Evolutionary conservation across 2,329 filamentous ascomycete genomes (phyloP), one percentile per base, ranked within the genome.

Genomic region (Apiospora sp.): DNA sequence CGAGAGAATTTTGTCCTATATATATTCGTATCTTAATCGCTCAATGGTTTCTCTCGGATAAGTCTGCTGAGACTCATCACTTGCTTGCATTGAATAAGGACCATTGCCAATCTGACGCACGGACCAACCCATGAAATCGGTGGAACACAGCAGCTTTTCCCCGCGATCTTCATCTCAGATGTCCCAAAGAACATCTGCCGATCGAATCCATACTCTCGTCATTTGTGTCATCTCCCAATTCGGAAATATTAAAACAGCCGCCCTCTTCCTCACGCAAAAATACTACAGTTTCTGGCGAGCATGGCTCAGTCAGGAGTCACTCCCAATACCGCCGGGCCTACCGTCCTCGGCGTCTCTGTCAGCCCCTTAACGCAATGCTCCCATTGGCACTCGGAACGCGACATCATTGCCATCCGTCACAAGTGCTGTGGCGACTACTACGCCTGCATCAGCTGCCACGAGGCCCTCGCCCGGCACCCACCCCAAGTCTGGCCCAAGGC

Each of bases 321-420:
- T 14, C 19, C 34, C 34, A 64, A 37, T n/a, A 13, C 58, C 10
- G n/a, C 34, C 49, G 43, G 24, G 27, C 41, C 67, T 46, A 30
- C 41, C 30, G 76, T 78, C 22, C 73, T 74, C 48, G 76, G 76
- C 51, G 0, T 77, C 54, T 46, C 73, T 5, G 73, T 77, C 49
- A 75, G 72, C n/a, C 61, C 75, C 4, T 68, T 54, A 34, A 77
- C 75, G 13, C 73, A 76, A 70, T 78, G 76, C 51, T 69, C 71
- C 24, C 76, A 78, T 69, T 78, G 76, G 76, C 72, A 78, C 34
- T 78, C 76, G 3, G 72, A 73, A 4, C 74, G 71, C 61, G 76
- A 78, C 64, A 73, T 78, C 61, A 76, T 78, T 37, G 76, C 76
- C 70, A 78, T 78, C 49, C 74, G 72, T 27, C 76, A 78, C 73